Base-by-base conservation (phyloP, 257 asterid species). In the Capsicum baccatum region DNA sequence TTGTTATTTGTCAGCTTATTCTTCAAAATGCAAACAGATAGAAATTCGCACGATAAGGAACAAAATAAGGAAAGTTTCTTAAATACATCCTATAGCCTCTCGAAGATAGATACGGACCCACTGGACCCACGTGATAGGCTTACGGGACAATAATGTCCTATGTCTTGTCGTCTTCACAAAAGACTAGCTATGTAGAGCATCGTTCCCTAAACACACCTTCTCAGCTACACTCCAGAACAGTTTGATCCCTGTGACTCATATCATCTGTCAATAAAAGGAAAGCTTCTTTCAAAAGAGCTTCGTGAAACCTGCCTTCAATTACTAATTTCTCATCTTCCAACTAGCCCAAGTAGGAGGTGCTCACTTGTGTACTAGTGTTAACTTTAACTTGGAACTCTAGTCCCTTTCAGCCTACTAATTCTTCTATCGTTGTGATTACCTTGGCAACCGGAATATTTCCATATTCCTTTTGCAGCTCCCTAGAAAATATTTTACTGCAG, bases 281-380 rank as follows among this genome's bases (percentile, higher is more conserved):
- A n/a, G 79, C 79, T 71, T 17, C 35, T 44, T 70, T 70, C 56
- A 44, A 42, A 26, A 4, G 4, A 39, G 56, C 79, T 17, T n/a
- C 56, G 9, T 47, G 79, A 42, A 37, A 47, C 16, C 79, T 44
- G 16, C 58, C 58, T 42, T 70, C 79, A 42, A 5, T 70, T 70
- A 70, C 57, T 44, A 70, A 70, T 71, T 70, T 44, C 35, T 70
- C 33, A 70, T 70, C 55, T 17, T 42, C 16, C 79, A 70, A 4
- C 57, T 44, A 44, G 37, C 70, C 37, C 15, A 21, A 10, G 70
- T 63, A 4, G 42, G 56, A 16, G 79, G 79, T 44, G 79, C 57
- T 70, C 13, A 70, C 35, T 70, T 44, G 37, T 70, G 56, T 44
- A 70, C 56, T 17, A 4, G 5, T 71, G 79, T 71, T 47, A 16